phyloP scores from a whole-genome alignment of 768 basidiomycete genomes.

The Calocybe gangraenosa region DNA sequence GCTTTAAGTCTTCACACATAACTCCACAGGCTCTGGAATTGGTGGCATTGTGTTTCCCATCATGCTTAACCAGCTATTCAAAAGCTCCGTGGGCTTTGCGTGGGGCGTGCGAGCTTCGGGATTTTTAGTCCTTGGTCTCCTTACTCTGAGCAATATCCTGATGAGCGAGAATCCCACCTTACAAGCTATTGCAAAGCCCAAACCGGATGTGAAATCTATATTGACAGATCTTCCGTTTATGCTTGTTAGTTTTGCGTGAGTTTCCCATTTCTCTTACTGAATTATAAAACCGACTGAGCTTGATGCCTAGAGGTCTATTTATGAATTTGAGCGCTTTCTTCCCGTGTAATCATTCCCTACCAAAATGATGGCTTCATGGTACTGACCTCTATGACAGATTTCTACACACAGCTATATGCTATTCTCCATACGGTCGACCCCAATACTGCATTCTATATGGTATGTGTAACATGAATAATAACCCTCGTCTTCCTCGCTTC shows the following conservation, averaged over 20 bases:
- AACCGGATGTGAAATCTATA: background rate
- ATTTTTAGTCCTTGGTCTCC: conserved; percentile 23
- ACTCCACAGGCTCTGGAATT: conserved; percentile 16
- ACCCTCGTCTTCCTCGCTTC: background rate
- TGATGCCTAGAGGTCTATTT: background rate
- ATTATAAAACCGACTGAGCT: too few species aligned
- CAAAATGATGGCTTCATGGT: background rate
- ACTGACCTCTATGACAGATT: background rate
- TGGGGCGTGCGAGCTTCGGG: conserved; percentile 23
- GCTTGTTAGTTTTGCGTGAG: background rate
- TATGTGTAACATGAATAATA: background rate
- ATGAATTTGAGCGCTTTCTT: background rate
- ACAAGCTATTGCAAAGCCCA: background rate
- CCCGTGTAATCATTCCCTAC: background rate
- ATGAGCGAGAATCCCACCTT: conserved; percentile 9
- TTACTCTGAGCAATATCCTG: conserved; percentile 22
- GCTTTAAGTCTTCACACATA: too few species aligned
- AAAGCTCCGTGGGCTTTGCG: conserved; percentile 23
- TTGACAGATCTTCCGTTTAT: conserved; percentile 5
- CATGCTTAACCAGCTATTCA: conserved; percentile 29
- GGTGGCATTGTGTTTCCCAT: conserved; percentile 31
- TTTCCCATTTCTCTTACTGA: background rate
- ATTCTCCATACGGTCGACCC: conserved; percentile 3
- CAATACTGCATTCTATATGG: conserved; percentile 5
- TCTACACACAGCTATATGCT: conserved; percentile 7